These are phyloP conservation scores for Primulina eburnea DNA, from an alignment of 257 asterid species.

Conservation along the genomic window DNA sequence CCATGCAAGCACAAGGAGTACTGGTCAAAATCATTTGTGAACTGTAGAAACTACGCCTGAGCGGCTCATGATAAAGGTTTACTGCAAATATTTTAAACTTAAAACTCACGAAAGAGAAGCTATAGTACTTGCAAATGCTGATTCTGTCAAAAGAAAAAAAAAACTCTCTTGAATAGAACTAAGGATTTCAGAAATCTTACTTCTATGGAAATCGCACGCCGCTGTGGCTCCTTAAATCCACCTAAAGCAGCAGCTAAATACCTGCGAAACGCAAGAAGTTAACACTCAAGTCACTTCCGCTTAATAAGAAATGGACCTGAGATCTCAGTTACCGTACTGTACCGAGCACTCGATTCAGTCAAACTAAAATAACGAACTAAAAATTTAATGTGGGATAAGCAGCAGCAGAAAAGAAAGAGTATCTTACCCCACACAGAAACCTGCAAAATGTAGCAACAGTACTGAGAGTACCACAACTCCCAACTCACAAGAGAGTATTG, in stretches of 20 bases:
- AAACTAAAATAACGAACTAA: background rate
- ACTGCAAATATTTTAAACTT: too few species aligned
- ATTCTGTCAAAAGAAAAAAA: background rate
- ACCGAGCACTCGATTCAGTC: background rate
- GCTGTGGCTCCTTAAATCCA: slow-evolving; percentile 77
- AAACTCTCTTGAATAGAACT: slow-evolving; percentile 2
- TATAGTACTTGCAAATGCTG: background rate
- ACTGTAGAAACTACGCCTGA: background rate
- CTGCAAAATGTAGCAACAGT: slow-evolving; percentile 69
- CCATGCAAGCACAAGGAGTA: slow-evolving; percentile 7
- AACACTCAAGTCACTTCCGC: background rate
- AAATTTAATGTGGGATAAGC: background rate
- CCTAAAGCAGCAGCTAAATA: slow-evolving; percentile 64
- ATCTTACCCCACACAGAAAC: slow-evolving; percentile 85
- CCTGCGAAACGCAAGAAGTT: slow-evolving; percentile 28
- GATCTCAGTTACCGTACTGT: background rate
- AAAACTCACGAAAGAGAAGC: slow-evolving; percentile 1
- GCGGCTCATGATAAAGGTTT: background rate
- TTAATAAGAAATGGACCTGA: background rate
- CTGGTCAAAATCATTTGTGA: background rate
- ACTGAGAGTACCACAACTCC: slow-evolving; percentile 66
- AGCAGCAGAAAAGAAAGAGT: slow-evolving; percentile 10
- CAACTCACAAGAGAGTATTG: slow-evolving; percentile 55
- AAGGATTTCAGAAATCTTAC: slow-evolving; percentile 34
- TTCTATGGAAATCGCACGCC: slow-evolving; percentile 88